Base-by-base conservation (phyloP, 495 filamentous ascomycete species). In the Penicillium arizonense region DNA sequence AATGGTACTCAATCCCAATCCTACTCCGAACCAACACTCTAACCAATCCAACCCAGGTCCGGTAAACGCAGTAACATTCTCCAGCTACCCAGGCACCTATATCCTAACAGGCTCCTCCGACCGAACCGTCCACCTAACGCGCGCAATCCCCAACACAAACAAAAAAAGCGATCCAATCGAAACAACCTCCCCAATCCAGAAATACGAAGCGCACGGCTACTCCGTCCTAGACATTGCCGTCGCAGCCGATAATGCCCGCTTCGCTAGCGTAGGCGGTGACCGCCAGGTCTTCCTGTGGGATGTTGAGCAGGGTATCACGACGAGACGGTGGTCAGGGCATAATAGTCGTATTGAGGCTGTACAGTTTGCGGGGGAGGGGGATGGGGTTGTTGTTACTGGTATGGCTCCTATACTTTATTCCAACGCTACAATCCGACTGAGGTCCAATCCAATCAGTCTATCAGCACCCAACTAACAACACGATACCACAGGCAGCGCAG, bases 231-330 rank as follows among this genome's bases (percentile, higher is more conserved):
- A 88, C 52, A 73, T 98, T 37, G 77, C 80, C 54, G 85, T 96
- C 44, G 72, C 82, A n/a, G 55, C 66, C 40, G 84, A 88, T 72
- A 98, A 98, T 77, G 78, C 87, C 43, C 80, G 81, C 28, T 96
- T 97, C 65, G 83, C 82, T 20, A 88, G 83, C 37, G 82, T 84
- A 3, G 94, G 94, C 64, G 94, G 95, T 38, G 94, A 98, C 75
- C 84, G 89, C 57, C 79, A 79, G 58, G 89, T 96, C 4, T 96
- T 96, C 63, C 79, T 96, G 14, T 98, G 94, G 94, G 94, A 98
- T 72, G 94, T 97, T 0, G 72, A 83, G 5, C 86, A 87, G 5
- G 90, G 86, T 8, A 72, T 73, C 58, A 96, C 93, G 1, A 63
- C 87, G 13, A 78, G 86, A 26, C 78, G 93, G 28, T 95, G 91